Evolutionary conservation across 352 stramenopile species (phyloP), one percentile per base, ranked within the genome.

Genomic region (Globisporangium perplexum): DNA sequence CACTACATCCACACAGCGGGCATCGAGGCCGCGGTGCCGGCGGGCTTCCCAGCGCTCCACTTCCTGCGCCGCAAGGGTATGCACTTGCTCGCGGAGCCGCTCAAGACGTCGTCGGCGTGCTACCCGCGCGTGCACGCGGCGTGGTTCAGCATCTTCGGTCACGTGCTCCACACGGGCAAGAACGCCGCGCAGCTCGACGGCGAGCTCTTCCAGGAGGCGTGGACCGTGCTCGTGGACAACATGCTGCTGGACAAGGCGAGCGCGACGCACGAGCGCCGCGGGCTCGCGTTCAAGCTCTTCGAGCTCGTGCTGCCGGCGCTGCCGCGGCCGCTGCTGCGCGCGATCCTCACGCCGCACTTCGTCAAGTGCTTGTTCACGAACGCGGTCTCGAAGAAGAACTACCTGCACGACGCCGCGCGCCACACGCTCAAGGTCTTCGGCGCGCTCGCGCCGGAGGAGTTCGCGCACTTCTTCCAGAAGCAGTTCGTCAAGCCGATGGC

Each of bases 311-410:
- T 86, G 7, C 68, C 75, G 6, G 58, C 68, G 41, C 57, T 95
- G 33, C 74, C 77, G 7, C 60, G 64, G 3, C 49, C 74, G 8
- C 48, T 86, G 28, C 49, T 92, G 20, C 72, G 75, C 31, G 61
- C 78, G 7, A 83, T 88, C 35, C 65, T 95, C 8, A 92, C 82
- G 36, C 82, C 80, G 10, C 73, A 80, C 31, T 74, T 95, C 12
- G 78, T 95, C 68, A 89, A 82, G 67, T 88, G 80, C 31, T 62
- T 95, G 26, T 90, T 86, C 68, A 87, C 83, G 55, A 95, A 95
- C 55, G 71, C 76, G 39, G 72, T 88, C 4, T 73, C 73, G 43
- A 87, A 84, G 63, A 88, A 83, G 59, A 93, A 86, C 56, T 90
- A 90, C 52, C 60, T 95, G 46, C 80, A 95, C 59, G 82, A 86